A percentile compares a stretch with the other conserved stretches of the same genome.
These are phyloP conservation scores for Trichoderma pleuroti DNA, from an alignment of 2,329 filamentous ascomycete species.

Conservation along the genomic window DNA sequence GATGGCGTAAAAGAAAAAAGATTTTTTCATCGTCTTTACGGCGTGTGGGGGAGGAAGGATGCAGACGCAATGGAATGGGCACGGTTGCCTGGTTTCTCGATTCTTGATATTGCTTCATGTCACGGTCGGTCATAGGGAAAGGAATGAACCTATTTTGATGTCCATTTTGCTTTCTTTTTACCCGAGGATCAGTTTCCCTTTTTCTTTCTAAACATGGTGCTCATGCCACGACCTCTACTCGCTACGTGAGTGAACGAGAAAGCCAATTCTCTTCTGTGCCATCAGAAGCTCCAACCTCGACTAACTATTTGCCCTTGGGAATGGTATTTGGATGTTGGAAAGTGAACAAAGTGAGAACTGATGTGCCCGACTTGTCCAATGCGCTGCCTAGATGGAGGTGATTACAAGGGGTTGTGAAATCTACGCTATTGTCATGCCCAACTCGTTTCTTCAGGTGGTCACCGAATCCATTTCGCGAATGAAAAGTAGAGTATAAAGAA, in stretches of 20 bases:
- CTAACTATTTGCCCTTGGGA: background rate
- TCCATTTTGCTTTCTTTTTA: slow-evolving; percentile 22
- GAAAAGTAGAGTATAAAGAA: background rate
- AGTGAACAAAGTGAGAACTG: background rate
- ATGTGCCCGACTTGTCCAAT: background rate
- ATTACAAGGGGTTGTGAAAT: background rate
- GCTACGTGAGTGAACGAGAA: background rate
- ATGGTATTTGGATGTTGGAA: background rate
- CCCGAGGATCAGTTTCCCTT: background rate
- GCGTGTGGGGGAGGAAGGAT: slow-evolving; percentile 26
- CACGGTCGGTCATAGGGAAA: slow-evolving; percentile 47
- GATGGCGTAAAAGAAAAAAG: slow-evolving; percentile 21
- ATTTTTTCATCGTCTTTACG: slow-evolving; percentile 23
- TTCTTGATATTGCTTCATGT: slow-evolving; percentile 44
- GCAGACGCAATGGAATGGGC: slow-evolving; percentile 30
- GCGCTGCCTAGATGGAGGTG: background rate
- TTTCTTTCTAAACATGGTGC: background rate
- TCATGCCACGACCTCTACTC: background rate
- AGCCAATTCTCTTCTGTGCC: background rate
- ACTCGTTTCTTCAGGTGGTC: background rate
- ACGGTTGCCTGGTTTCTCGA: slow-evolving; percentile 36
- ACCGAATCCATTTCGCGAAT: background rate
- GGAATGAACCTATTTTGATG: slow-evolving; percentile 29
- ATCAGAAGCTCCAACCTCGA: background rate
- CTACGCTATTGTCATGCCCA: background rate